A percentile compares a stretch with the other conserved stretches of the same genome.
These are phyloP conservation scores for Monilinia aucupariae DNA, from an alignment of 2,329 filamentous ascomycete species.

Conservation along the genomic window DNA sequence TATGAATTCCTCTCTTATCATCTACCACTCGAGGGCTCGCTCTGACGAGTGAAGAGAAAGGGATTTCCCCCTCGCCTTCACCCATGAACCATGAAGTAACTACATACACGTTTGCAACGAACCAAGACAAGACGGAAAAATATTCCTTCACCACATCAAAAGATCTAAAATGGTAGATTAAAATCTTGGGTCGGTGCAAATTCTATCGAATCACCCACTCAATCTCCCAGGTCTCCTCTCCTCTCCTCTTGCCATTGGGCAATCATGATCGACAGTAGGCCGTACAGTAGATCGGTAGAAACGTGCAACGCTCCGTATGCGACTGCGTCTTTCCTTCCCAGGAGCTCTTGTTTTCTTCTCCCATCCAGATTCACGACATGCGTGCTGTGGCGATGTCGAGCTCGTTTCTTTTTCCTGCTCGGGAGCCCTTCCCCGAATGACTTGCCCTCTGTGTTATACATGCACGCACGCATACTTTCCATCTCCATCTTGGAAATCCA, in stretches of 20 bases:
- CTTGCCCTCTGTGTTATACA: too few relatives aligned
- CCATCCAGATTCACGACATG: too few relatives aligned
- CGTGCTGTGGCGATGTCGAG: too few relatives aligned
- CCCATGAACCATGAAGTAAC: constrained; percentile 1
- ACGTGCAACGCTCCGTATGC: background rate
- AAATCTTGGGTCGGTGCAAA: background rate
- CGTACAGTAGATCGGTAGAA: background rate
- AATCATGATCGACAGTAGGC: background rate
- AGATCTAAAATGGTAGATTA: background rate
- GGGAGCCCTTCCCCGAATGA: too few relatives aligned
- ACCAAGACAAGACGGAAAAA: background rate
- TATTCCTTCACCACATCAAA: background rate
- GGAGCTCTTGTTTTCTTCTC: background rate
- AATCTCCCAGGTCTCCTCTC: background rate
- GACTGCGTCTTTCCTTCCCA: too few relatives aligned
- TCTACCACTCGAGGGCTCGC: too few relatives aligned
- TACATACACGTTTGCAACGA: background rate
- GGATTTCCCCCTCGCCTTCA: background rate
- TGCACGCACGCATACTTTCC: too few relatives aligned
- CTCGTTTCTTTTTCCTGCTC: too few relatives aligned
- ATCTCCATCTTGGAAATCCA: too few relatives aligned
- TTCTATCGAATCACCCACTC: background rate
- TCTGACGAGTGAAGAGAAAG: background rate
- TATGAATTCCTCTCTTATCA: background rate
- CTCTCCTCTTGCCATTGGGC: background rate